phyloP scores from a whole-genome alignment of 2,329 filamentous ascomycete genomes.

The Nannizziopsis barbatae region DNA sequence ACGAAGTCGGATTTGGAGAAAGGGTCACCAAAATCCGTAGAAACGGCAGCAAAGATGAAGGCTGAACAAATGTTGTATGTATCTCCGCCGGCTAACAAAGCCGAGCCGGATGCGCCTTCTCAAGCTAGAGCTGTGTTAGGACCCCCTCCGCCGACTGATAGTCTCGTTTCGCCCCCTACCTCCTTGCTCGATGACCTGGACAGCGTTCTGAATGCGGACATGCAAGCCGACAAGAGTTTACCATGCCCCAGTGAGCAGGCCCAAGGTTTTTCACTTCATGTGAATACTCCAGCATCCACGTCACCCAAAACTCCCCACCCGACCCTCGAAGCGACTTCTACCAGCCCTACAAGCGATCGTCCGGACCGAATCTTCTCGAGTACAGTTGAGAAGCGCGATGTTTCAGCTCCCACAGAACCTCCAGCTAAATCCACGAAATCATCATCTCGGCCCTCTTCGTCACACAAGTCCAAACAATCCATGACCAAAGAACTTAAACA shows the following conservation, averaged over 20 bases:
- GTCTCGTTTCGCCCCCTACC: conserved; percentile 36
- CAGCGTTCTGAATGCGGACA: conserved; percentile 20
- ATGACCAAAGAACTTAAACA: conserved; percentile 3
- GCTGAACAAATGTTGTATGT: conserved; percentile 25
- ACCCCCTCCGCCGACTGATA: conserved; percentile 23
- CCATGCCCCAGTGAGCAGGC: conserved; percentile 13
- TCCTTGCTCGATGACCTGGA: conserved; percentile 35
- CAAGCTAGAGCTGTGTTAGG: conserved; percentile 17
- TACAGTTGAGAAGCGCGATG: neutral
- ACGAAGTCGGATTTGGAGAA: neutral
- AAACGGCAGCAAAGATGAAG: conserved; percentile 15
- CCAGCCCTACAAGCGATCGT: neutral
- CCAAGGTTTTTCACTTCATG: conserved; percentile 10
- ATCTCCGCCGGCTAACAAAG: conserved; percentile 27
- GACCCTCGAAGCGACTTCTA: conserved; percentile 22
- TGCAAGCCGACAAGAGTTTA: conserved; percentile 20
- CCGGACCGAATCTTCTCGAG: neutral
- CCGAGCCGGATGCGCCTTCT: conserved; percentile 23
- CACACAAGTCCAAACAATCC: conserved; percentile 9
- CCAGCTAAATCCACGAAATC: conserved; percentile 5
- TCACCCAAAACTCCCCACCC: conserved; percentile 38
- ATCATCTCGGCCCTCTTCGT: conserved; percentile 11
- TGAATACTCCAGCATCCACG: conserved; percentile 31
- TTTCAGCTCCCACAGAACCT: conserved; percentile 14
- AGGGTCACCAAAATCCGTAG: neutral